A percentile compares a stretch with the other conserved stretches of the same genome.
Conservation (phyloP, 2,329 filamentous ascomycete genomes). For the Didymella sp. region DNA sequence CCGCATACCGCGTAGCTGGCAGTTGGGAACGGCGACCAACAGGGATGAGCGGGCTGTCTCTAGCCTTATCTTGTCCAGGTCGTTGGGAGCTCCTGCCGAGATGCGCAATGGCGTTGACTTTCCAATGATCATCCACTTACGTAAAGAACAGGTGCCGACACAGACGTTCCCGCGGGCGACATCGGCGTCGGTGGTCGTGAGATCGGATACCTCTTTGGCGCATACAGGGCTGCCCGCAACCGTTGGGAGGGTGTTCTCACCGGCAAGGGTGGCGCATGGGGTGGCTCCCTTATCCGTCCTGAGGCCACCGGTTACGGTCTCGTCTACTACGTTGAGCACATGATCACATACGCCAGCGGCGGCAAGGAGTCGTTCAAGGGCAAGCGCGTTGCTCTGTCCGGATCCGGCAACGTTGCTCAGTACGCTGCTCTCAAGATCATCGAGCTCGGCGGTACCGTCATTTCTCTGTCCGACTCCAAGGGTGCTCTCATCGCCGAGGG, state of each 20-base stretch:
- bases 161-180: slow-evolving; percentile 94
- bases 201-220: slow-evolving; percentile 93
- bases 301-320: slow-evolving; percentile 97
- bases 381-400: slow-evolving; percentile 94
- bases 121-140: slow-evolving; percentile 50
- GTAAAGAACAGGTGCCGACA: slow-evolving; percentile 70
- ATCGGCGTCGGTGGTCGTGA: slow-evolving; percentile 93
- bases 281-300: slow-evolving; percentile 90
- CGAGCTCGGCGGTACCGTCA: slow-evolving; percentile 89
- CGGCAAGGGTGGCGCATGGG: slow-evolving; percentile 92
- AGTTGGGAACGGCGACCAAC: slow-evolving; percentile 18
- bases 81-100: slow-evolving; percentile 5
- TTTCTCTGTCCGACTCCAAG: slow-evolving; percentile 93
- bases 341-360: slow-evolving; percentile 76
- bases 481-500: slow-evolving; percentile 79
- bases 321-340: slow-evolving; percentile 68
- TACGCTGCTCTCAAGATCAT: slow-evolving; percentile 96
- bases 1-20: slow-evolving; percentile 22
- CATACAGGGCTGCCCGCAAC: slow-evolving; percentile 88
- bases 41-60: slow-evolving; percentile 18
- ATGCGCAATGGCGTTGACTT: slow-evolving; percentile 7
- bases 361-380: slow-evolving; percentile 85
- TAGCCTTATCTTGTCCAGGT: slow-evolving; percentile 24
- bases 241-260: slow-evolving; percentile 96
- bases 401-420: slow-evolving; percentile 97